These are phyloP conservation scores for carrot (Daucus carota) DNA, from an alignment of 129 eudicot species.

Conservation along the genomic window DH1_v3.0 NC_030388.2:24326501-24327000, in stretches of 20 bases:
- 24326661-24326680: background rate
- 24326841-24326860: conserved; percentile 81
- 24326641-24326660: background rate
- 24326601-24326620: conserved; percentile 74
- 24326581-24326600: conserved; percentile 90
- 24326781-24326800: background rate
- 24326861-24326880: conserved; percentile 89
- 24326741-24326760: background rate
- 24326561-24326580: conserved; percentile 97
- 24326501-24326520: background rate
- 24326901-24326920: conserved; percentile 66
- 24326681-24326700: background rate
- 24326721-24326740: background rate
- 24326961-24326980: background rate
- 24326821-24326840: conserved; percentile 25
- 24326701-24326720: background rate
- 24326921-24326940: conserved; percentile 42
- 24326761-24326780: background rate
- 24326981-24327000: background rate
- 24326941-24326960: background rate
- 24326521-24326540: conserved; percentile 77
- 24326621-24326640: conserved; percentile 45
- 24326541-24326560: conserved; percentile 70
- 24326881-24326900: conserved; percentile 67
- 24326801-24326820: background rate